Evolutionary conservation across 2,329 filamentous ascomycete genomes (phyloP), one percentile per base, ranked within the genome.

Genomic region (Endothia cerciana): DNA sequence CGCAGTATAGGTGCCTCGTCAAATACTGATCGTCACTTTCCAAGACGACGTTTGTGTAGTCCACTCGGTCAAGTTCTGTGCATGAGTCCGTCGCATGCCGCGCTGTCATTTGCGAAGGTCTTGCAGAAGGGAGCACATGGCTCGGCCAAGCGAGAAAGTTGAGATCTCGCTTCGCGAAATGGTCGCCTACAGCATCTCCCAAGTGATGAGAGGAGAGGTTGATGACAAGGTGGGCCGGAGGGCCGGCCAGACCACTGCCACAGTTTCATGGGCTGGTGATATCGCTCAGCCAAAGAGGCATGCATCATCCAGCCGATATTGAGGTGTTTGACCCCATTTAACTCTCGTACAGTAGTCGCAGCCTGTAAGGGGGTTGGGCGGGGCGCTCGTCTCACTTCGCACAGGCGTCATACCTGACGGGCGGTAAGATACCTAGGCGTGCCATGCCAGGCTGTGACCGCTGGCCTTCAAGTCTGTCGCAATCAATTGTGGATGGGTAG

Each of bases 21-120:
- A 17, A 25, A 10, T 25, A 30, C 33, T 17, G 25, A 4, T 45
- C 22, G 40, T 43, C 22, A 19, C n/a, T 19, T 56, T 41, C 49
- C 25, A 10, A n/a, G 22, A 51, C 51, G 38, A 56, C 15, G 8
- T 28, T 40, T 28, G 36, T 22, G 55, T 19, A 53, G 59, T 45
- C 33, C 43, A 59, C 17, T 25, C 43, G 30, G 22, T 40, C 38
- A 25, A 22, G 33, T 40, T 10, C 10, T 64, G 40, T 45, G 60
- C 40, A 47, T 56, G 43, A 49, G 55, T 59, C 53, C 30, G 41
- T 38, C 56, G 56, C 30, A 59, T 33, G 62, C 43, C 28, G 43
- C 49, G 55, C 47, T 30, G 33, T 59, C 28, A 13, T 60, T 55
- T 57, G 30, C 33, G 56, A 22, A 45, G 43, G 62, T 58, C 43